Conservation (phyloP, 2,329 filamentous ascomycete species). For the Cladosporium phlei region DNA sequence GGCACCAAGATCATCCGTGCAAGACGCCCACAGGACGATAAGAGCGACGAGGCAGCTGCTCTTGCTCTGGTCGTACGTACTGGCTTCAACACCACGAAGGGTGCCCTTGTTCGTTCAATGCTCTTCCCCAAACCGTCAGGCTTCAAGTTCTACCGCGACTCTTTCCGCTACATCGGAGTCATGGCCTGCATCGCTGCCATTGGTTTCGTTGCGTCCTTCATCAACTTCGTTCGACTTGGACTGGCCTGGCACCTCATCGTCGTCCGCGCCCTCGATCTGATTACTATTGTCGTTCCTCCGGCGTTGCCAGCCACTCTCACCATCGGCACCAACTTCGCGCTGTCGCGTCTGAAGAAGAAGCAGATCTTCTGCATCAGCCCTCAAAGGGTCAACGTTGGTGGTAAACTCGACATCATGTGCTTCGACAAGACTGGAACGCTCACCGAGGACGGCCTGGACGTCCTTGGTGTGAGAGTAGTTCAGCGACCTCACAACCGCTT, state of each 20-base stretch:
- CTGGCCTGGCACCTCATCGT: conserved; percentile 88
- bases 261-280: conserved; percentile 85
- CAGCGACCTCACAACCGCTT: conserved; percentile 61
- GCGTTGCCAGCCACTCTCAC: conserved; percentile 90
- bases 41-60: conserved; percentile 82
- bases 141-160: conserved; percentile 98
- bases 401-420: conserved; percentile 92
- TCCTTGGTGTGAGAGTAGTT: conserved; percentile 80
- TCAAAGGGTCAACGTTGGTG: conserved; percentile 91
- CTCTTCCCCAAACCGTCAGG: conserved; percentile 96
- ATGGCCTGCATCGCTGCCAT: conserved; percentile 83
- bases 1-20: conserved; percentile 94
- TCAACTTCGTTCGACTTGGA: conserved; percentile 84
- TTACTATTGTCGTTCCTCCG: conserved; percentile 95
- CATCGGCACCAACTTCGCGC: conserved; percentile 93
- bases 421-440: conserved; percentile 99
- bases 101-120: conserved; percentile 93
- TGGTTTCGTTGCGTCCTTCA: conserved; percentile 83
- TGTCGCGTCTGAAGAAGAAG: conserved; percentile 78
- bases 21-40: conserved; percentile 77
- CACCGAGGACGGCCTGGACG: conserved; percentile 92
- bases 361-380: conserved; percentile 97
- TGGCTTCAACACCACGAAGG: conserved; percentile 96
- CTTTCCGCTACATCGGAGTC: conserved; percentile 94
- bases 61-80: conserved; percentile 89